Conservation (phyloP, 129 eudicot genomes). For the Saussurea involucrata region DNA sequence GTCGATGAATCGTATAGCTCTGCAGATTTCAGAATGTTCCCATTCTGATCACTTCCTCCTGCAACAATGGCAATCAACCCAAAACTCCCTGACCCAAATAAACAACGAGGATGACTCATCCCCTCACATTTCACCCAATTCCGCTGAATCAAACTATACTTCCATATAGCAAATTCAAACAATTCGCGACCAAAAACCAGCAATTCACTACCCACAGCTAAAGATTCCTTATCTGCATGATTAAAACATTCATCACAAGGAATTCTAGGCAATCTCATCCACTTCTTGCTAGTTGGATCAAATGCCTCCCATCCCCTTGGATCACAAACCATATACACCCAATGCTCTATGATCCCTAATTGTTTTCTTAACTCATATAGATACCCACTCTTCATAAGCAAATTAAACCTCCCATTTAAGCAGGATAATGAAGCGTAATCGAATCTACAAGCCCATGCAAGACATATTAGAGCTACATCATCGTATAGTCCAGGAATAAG, state of each 20-base stretch:
- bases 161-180: constrained; percentile 62
- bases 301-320: constrained; percentile 79
- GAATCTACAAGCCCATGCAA: constrained; percentile 50
- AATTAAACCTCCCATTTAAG: constrained; percentile 44
- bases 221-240: constrained; percentile 60
- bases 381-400: constrained; percentile 49
- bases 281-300: constrained; percentile 47
- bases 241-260: constrained; percentile 69
- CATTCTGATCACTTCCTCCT: constrained; percentile 67
- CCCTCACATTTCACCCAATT: constrained; percentile 57
- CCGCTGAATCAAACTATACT: constrained; percentile 39
- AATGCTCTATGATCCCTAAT: constrained; percentile 53
- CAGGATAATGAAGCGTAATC: constrained; percentile 60
- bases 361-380: constrained; percentile 57
- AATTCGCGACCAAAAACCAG: constrained; percentile 75
- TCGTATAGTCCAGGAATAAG: constrained; percentile 59
- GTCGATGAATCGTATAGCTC: constrained; percentile 59
- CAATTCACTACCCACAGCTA: constrained; percentile 56
- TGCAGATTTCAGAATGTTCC: constrained; percentile 53
- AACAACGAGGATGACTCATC: constrained; percentile 62
- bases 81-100: constrained; percentile 58
- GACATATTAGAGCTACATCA: constrained; percentile 67
- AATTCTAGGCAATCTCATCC: constrained; percentile 60
- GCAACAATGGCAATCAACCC: constrained; percentile 71
- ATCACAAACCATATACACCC: constrained; percentile 84